phyloP scores from a whole-genome alignment of 495 filamentous ascomycete species.

The Neurospora sp. region DNA sequence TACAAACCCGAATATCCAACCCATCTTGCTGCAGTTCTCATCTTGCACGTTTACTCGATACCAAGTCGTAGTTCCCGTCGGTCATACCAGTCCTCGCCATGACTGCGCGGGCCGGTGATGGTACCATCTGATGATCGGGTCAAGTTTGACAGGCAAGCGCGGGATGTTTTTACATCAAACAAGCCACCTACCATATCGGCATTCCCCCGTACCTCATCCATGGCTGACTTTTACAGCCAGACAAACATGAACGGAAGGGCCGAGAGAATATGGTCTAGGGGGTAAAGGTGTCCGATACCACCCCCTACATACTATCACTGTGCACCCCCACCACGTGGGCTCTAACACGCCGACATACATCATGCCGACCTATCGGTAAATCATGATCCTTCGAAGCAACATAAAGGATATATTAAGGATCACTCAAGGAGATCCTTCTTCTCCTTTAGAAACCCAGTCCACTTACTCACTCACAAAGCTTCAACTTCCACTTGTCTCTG shows the following conservation, averaged over 20 bases:
- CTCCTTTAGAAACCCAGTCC: not conserved
- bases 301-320: not conserved
- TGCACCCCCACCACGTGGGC: not conserved
- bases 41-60: not conserved
- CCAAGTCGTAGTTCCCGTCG: not conserved
- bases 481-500: not conserved
- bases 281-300: not conserved
- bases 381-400: not conserved
- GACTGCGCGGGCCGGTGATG: not conserved
- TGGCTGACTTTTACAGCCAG: not conserved
- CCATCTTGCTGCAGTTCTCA: not conserved
- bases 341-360: not conserved
- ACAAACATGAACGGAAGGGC: not conserved
- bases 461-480: not conserved
- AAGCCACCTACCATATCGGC: not conserved
- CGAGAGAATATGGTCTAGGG: not conserved
- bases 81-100: not conserved
- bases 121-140: not conserved
- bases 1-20: not conserved
- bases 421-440: not conserved
- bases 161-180: not conserved
- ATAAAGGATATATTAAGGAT: not conserved
- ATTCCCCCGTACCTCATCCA: not conserved
- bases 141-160: not conserved
- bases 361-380: not conserved